Conservation (phyloP, 768 basidiomycete genomes). For the Mycena pura region DNA sequence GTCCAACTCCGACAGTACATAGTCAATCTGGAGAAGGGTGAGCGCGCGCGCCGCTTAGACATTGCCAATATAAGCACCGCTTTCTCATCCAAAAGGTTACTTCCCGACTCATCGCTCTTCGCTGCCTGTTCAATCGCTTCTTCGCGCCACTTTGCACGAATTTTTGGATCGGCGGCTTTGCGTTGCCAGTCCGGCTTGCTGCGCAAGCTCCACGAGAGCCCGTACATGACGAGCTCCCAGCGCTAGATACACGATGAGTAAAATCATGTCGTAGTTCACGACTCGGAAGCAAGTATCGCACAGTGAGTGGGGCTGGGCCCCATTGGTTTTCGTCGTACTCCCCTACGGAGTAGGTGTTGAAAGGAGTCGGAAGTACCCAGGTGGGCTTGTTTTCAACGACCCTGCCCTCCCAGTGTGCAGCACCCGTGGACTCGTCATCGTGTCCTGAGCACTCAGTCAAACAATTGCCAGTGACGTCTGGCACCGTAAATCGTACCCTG, state of each 20-base stretch:
- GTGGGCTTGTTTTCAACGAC: not conserved
- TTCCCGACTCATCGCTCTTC: not conserved
- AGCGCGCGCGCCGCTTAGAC: not conserved
- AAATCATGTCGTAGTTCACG: not conserved
- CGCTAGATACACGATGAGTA: not conserved
- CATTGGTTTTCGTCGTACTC: not conserved
- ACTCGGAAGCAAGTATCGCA: not conserved
- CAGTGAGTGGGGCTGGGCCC: constrained; percentile 8
- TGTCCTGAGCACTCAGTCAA: not conserved
- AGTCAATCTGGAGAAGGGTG: constrained; percentile 19
- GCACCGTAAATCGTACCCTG: no score
- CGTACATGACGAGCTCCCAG: constrained; percentile 10
- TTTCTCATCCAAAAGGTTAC: not conserved
- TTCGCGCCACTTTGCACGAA: constrained; percentile 15
- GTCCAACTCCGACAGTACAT: constrained; percentile 28
- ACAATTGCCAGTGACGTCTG: no score
- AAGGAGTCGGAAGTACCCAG: constrained; percentile 3
- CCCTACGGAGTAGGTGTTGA: not conserved
- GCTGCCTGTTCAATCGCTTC: constrained; percentile 12
- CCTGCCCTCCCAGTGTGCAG: not conserved
- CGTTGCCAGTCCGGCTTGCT: constrained; percentile 16
- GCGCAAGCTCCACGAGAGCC: constrained; percentile 16
- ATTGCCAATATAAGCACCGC: constrained; percentile 1
- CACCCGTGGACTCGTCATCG: not conserved
- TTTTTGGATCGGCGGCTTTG: constrained; percentile 15